Evolutionary conservation across 352 stramenopile genomes (phyloP), one percentile per base, ranked within the genome.

Genomic region (Elongisporangium undulatum): DNA sequence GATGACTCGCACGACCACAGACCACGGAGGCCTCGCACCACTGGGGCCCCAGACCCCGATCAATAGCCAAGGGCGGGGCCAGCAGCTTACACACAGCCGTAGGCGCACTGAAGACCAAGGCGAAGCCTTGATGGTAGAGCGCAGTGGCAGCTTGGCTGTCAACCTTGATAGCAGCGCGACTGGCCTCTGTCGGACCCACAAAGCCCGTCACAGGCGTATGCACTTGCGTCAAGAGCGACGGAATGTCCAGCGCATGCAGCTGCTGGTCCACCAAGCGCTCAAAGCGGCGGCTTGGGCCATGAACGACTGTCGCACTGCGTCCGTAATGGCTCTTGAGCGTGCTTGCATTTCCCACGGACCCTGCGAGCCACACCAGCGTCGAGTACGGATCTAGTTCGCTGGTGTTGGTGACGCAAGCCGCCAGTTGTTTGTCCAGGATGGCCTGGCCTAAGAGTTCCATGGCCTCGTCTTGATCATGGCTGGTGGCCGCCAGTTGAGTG

Each of bases 281-380:
- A 22, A 85, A 79, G 0, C 75, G 73, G 51, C 53, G 55, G n/a
- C 71, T 38, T 0, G 66, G 51, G 0, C 60, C 67, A 50, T 77
- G 29, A 9, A 69, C 61, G 6, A 48, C 58, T 58, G 72, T 63
- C 4, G 56, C 13, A 10, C 49, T 24, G 24, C 22, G 19, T 19
- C 66, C 55, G 56, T 72, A 82, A 19, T 64, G 57, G 2, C 16
- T 10, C 56, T 79, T 68, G 39, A 83, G 53, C 24, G 59, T 57
- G 1, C 22, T 39, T 0, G 63, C 73, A 10, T 79, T 64, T 23
- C 49, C 57, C 1, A 56, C 5, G 3, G 62, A 69, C 12, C 75
- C 73, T 53, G 82, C 68, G 21, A 85, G 22, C 56, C 64, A 68
- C 19, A 66, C 41, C 4, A 72, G 52, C 16, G 10, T 15, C 4